phyloP scores from a whole-genome alignment of 805 yeast species.

The Saccharomycopsis malanga region DNA sequence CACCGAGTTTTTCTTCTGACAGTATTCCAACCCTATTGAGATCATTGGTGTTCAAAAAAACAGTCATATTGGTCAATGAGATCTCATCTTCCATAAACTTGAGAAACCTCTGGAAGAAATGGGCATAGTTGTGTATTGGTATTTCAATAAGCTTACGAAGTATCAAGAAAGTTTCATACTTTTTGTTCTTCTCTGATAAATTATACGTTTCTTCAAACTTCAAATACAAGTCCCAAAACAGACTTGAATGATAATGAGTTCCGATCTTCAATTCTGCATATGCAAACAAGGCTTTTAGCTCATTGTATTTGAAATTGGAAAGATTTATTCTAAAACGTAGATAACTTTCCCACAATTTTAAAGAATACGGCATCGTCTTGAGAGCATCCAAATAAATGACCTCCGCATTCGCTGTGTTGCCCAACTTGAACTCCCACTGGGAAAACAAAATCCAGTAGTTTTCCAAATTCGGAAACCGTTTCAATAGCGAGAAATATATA shows the following conservation, averaged over 20 bases:
- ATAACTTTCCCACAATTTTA: conserved; percentile 46
- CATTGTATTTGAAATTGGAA: conserved; percentile 26
- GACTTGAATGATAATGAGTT: conserved; percentile 41
- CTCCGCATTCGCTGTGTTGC: conserved; percentile 33
- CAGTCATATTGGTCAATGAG: conserved; percentile 12
- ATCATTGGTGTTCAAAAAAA: conserved; percentile 22
- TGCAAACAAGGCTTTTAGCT: conserved; percentile 36
- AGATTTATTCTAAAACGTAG: conserved; percentile 33
- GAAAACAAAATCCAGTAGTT: conserved; percentile 57
- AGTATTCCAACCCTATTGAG: conserved; percentile 19
- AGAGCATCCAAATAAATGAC: conserved; percentile 36
- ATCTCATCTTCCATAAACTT: conserved; percentile 29
- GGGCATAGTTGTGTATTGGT: conserved; percentile 48
- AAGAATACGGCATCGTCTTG: conserved; percentile 35
- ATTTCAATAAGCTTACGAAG: conserved; percentile 45
- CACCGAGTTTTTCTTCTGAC: background rate
- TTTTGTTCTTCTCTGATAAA: conserved; percentile 21
- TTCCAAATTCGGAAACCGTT: conserved; percentile 42
- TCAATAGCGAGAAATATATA: conserved; percentile 38
- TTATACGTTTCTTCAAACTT: conserved; percentile 35
- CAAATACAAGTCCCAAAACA: conserved; percentile 46
- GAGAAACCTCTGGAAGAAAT: conserved; percentile 37
- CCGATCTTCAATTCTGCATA: conserved; percentile 45
- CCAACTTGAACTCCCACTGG: conserved; percentile 38
- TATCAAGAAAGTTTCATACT: conserved; percentile 27